Evolutionary conservation across 192 early-diverging fungal genomes (phyloP), one percentile per base, ranked within the genome.

Genomic region (Coemansia sp.): DNA sequence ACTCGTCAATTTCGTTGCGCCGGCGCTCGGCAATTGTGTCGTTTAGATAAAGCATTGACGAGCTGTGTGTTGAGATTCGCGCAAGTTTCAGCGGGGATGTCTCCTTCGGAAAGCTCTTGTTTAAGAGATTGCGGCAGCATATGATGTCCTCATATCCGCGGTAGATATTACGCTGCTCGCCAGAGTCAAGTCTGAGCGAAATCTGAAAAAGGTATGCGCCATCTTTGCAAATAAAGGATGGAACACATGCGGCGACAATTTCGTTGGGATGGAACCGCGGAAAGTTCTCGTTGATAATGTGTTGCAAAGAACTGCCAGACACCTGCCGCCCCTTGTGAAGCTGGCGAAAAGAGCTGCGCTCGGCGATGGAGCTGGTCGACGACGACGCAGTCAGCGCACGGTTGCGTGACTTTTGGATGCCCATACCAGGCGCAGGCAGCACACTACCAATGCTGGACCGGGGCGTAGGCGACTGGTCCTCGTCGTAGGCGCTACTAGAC

Each of bases 71-170:
- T 76, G 57, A 90, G 64, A 76, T 71, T n/a, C 70, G 72, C 25
- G 78, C 64, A 25, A 73, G 61, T 60, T 75, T 76, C 29, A 81
- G 74, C 25, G 70, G 54, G 17, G 63, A 61, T 20, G 88, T 86
- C 67, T 89, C 88, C 10, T 76, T 80, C 8, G 87, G 90, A 72
- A 88, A 92, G 50, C 83, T 70, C 32, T 90, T 82, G 46, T 87
- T 64, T 19, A 92, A 78, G 57, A 83, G 81, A 66, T 88, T 89
- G 68, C 91, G 91, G 70, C 90, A 90, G 67, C 85, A 83, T 67
- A 90, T 88, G 78, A 92, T 89, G 72, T 92, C 91, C 61, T 92
- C 91, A 71, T 92, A 92, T 17, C 88, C 72, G 57, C 91, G 84
- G 68, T 85, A 89, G 24, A 92, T 66, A 53, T 85, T 84, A 60